Percentiles rank a stretch among this genome's conserved stretches.
These are phyloP conservation scores for Cucumis melo DNA, from an alignment of 306 rosid genomes.

Conservation along the genomic window DNA sequence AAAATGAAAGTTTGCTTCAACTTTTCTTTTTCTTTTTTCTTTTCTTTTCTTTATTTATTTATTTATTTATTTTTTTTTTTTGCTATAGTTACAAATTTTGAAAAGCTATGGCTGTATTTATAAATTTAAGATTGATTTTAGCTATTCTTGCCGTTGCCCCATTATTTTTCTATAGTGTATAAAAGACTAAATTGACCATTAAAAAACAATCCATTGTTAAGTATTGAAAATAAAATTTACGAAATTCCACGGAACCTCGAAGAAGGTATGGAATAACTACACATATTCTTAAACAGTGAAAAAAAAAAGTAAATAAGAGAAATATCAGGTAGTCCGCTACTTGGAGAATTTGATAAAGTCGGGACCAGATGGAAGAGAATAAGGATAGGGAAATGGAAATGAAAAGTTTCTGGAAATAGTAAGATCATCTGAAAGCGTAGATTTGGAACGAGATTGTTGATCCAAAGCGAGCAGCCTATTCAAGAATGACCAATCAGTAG, in stretches of 20 bases:
- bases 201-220: background rate
- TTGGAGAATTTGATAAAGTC: slow-evolving; percentile 47
- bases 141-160: too few species aligned
- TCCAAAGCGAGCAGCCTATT: slow-evolving; percentile 67
- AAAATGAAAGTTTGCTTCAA: too few species aligned
- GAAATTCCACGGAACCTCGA: too few species aligned
- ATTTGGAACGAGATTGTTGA: slow-evolving; percentile 8
- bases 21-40: too few species aligned
- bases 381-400: background rate
- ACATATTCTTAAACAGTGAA: background rate
- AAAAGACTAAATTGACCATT: background rate
- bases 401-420: background rate
- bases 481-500: slow-evolving; percentile 84
- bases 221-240: background rate
- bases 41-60: too few species aligned
- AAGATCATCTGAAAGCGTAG: background rate
- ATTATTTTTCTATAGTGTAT: too few species aligned
- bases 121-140: too few species aligned
- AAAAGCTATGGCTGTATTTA: too few species aligned
- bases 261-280: background rate
- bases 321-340: background rate
- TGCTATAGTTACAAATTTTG: too few species aligned
- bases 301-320: too few species aligned
- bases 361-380: slow-evolving; percentile 17
- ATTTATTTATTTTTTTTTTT: too few species aligned